Base-by-base conservation (phyloP, 768 basidiomycete genomes). In the Naganishia kalamii region DNA sequence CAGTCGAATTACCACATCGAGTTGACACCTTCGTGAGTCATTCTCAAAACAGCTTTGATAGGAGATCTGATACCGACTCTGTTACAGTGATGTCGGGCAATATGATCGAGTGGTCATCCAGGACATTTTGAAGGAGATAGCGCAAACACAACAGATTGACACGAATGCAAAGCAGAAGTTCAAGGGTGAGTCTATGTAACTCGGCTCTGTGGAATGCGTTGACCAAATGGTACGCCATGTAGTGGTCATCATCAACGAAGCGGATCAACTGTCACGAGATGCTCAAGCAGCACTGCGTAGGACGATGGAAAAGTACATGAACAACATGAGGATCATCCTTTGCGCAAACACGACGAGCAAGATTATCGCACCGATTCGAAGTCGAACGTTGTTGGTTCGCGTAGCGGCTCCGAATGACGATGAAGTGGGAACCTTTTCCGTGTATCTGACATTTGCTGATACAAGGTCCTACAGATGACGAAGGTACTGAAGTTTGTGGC, bases 271-370 rank as follows among this genome's bases (percentile, higher is more conserved):
- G 44, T 87, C 90, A 12, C 87, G 94, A 61, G 94, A 99, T 79
- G 94, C 94, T 0, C 94, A 99, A 81, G 92, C 94, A 0, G 94
- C 94, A 8, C 84, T 99, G 35, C 87, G 94, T 72, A 84, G 94
- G 64, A 99, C 94, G 11, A 99, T 98, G 94, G 94, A 99, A 76
- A 98, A 97, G 79, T 98, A 94, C 81, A 97, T 96, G 89, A 86
- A 87, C 44, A 99, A 97, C 77, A 85, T 99, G 85, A 86, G 94
- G 30, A 87, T 99, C 72, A 94, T 99, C 70, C 83, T 99, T 0
- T 97, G 93, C 75, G 92, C 93, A 23, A 93, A 92, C 78, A 92
- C 89, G 74, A 97, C 94, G 3, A 89, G 88, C 74, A 87, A 88
- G 70, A 87, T 99, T 61, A 98, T 99, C 74, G 92, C 92, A 0